Evolutionary conservation across 2,329 filamentous ascomycete genomes (phyloP), one percentile per base, ranked within the genome.

Genomic region (Coccinonectria pachysandricola): DNA sequence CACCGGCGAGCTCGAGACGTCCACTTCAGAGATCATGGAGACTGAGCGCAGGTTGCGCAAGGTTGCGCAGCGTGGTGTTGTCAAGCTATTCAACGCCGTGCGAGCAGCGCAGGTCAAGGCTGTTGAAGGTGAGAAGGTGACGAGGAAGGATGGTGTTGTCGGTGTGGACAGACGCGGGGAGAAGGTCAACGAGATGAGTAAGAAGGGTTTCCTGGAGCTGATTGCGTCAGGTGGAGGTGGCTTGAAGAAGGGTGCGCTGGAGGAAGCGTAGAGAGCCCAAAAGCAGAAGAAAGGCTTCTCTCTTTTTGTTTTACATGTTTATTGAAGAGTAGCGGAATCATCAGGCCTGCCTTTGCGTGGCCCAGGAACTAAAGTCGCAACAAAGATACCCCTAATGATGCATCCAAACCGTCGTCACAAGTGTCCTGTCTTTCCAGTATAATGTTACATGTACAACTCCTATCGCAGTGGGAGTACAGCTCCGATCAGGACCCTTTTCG

Each of bases 71-170:
- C 71, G 85, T 28, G 88, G 88, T 71, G 91, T 98, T 20, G 79
- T 96, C 13, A 92, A 88, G 64, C 65, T 98, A 32, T 98, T 98
- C 60, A 95, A 96, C 54, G 91, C 91, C 0, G 86, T 98, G 16
- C 69, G 88, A 22, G 84, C 84, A 12, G 87, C 91, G 9, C 91
- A 98, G 58, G 81, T 95, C 31, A 83, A 87, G 55, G 87, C 80
- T 3, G 72, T 79, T 32, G 77, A 88, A 55, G 80, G 85, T 5
- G 77, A 81, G 49, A 73, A 65, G 53, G 71, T 73, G 39, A 69
- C 75, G 24, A 71, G 72, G 54, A 75, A 74, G 41, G 71, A 78
- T 34, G 82, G 85, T 4, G 64, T 92, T 1, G 70, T 94, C 16
- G 88, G 88, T 2, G 75, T 85, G 47, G 71, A 70, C 35, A 75